Evolutionary conservation across 306 rosid genomes (phyloP), one percentile per base, ranked within the genome.

Genomic region (Trifolium fragiferum): DNA sequence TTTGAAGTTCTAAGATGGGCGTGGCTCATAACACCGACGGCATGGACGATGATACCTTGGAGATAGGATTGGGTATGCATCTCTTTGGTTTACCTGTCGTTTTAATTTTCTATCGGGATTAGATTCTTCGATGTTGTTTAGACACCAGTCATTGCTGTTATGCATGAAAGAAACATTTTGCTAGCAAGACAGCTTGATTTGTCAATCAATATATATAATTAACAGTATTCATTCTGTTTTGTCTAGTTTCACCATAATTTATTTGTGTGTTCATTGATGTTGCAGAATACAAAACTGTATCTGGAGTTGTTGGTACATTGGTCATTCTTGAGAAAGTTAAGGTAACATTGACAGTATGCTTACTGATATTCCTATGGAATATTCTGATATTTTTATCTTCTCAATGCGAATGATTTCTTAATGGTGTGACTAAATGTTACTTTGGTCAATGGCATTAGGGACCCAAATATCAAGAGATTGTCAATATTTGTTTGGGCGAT

Each of bases 251-350:
- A 1, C 60, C 23, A 20, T 72, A 40, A 76, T 72, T 43, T 70
- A 19, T 58, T 12, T 65, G 70, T 72, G 37, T 76, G 66, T 69
- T 61, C 37, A 14, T 71, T 66, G 46, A 47, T 68, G 32, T 77
- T 82, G 85, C 97, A 95, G 99, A 95, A 84, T 95, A 95, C 76
- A 87, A 98, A 86, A 95, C 99, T 50, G 98, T 95, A 51, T 95
- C 99, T 35, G 99, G 99, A 61, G 99, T 95, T 82, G 99, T 98
- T 66, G 99, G 99, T 76, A 98, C 99, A 3, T 82, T 95, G 86
- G 99, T 95, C 67, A 95, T 95, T 78, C 98, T 95, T 75, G 99
- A 95, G 5, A 95, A 95, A 90, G 99, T 95, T 30, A 95, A 95
- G 99, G 99, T 92, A 75, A 51, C 21, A 60, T 5, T 40, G 71